Conservation (phyloP, 202 grass and related monocot genomes). For the Sporobolus alterniflorus region DNA sequence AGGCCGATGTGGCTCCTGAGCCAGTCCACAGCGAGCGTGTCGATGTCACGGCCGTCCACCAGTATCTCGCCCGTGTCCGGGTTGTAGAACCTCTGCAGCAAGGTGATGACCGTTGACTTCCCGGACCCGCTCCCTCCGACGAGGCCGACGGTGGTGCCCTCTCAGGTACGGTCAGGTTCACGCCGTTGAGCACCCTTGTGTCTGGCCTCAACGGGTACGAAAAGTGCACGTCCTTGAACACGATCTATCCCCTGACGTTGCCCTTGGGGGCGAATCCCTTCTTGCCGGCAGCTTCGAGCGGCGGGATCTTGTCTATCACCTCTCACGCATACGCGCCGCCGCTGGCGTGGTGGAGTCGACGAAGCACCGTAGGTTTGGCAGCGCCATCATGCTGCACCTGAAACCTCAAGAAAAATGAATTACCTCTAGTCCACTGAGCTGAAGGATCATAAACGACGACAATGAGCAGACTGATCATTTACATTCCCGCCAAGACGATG, state of each 20-base stretch:
- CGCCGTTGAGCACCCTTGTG: conserved; percentile 46
- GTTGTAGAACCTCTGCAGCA: conserved; percentile 62
- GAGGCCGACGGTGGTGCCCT: conserved; percentile 47
- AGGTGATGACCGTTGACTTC: conserved; percentile 57
- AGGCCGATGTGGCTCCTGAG: conserved; percentile 68
- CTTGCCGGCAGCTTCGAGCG: conserved; percentile 13
- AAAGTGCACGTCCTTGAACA: conserved; percentile 57
- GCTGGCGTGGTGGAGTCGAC: conserved; percentile 43
- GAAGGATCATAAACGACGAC: too few relatives aligned
- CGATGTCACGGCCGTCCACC: conserved; percentile 53
- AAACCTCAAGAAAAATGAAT: not conserved
- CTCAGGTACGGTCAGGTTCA: conserved; percentile 37
- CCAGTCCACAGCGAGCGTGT: conserved; percentile 55
- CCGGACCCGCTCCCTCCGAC: conserved; percentile 58
- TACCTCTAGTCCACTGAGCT: too few relatives aligned
- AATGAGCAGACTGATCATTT: not conserved
- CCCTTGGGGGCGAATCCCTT: conserved; percentile 31
- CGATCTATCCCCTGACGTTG: conserved; percentile 28
- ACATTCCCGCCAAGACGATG: conserved; percentile 67
- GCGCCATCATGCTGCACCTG: conserved; percentile 45
- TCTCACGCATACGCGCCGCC: conserved; percentile 33
- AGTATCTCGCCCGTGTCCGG: conserved; percentile 41
- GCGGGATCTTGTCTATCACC: conserved; percentile 42
- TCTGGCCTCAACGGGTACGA: conserved; percentile 62
- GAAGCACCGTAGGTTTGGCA: conserved; percentile 65